Evolutionary conservation across 306 rosid genomes (phyloP).

Genomic region (Cicer yamashitae): DNA sequence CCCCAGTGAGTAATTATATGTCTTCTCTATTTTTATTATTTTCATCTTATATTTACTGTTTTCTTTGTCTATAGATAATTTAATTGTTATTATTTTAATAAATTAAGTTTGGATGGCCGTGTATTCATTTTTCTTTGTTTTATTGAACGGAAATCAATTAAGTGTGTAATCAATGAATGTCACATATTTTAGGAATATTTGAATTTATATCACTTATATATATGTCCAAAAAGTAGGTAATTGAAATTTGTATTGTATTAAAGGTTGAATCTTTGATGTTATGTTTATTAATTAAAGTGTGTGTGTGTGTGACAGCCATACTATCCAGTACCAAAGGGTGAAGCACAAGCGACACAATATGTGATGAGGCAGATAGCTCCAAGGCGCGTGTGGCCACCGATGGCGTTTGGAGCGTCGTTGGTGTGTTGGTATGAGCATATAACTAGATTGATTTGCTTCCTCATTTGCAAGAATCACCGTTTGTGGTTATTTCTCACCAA

Average conservation of each 20-base stretch:
- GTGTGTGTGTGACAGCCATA: conserved; percentile 32
- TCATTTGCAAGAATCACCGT: conserved; percentile 93
- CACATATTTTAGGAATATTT: no score
- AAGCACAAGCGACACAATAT: conserved; percentile 66
- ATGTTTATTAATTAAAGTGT: neutral
- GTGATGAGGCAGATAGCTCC: conserved; percentile 90
- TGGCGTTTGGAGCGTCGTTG: conserved; percentile 75
- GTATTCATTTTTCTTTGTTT: no score
- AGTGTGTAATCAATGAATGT: no score
- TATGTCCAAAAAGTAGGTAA: no score
- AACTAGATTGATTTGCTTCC: conserved; percentile 73
- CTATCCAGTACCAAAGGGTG: conserved; percentile 67
- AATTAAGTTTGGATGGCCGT: no score
- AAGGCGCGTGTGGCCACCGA: conserved; percentile 87
- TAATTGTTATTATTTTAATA: no score
- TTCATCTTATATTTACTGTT: neutral
- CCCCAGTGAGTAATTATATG: conserved; percentile 63
- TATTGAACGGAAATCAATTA: no score
- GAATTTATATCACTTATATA: no score
- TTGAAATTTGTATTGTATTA: no score
- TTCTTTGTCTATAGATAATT: no score
- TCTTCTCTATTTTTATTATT: no score
- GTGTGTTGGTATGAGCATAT: conserved; percentile 98
- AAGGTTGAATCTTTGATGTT: neutral
- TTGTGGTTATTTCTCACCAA: conserved; percentile 78